These are phyloP conservation scores for Datura wrightii DNA, from an alignment of 257 asterid genomes.

Conservation along the genomic window DNA sequence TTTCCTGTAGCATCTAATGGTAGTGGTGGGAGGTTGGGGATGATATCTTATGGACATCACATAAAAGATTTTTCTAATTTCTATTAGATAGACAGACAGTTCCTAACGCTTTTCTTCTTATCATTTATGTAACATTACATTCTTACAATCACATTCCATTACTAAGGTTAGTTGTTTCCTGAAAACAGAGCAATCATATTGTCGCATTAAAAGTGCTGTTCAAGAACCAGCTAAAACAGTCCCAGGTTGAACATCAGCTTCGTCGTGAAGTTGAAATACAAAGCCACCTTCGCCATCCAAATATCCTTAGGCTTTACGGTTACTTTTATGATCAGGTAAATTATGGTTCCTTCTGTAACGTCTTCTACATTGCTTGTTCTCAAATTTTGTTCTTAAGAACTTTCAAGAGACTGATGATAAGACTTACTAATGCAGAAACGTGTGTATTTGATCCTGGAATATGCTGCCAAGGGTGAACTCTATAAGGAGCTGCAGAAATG, in stretches of 20 bases:
- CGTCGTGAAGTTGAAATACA: conserved; percentile 98
- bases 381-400: not conserved
- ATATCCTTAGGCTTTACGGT: conserved; percentile 89
- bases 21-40: conserved; percentile 8
- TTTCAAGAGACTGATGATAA: conserved; percentile 27
- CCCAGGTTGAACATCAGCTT: conserved; percentile 95
- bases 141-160: not conserved
- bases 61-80: not conserved
- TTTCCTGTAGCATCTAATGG: not conserved
- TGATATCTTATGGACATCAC: not conserved
- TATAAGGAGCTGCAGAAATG: conserved; percentile 86
- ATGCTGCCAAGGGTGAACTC: conserved; percentile 95
- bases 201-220: conserved; percentile 91
- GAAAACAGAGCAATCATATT: conserved; percentile 80
- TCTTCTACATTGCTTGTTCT: not conserved
- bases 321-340: conserved; percentile 90
- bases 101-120: too few species aligned
- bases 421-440: conserved; percentile 68
- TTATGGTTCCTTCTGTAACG: not conserved
- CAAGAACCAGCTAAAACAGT: conserved; percentile 86
- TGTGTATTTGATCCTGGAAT: conserved; percentile 87
- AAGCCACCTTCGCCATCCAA: conserved; percentile 93
- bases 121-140: not conserved
- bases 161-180: conserved; percentile 16
- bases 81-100: not conserved